Percentiles rank a stretch among this genome's conserved stretches.
phyloP scores from a whole-genome alignment of 352 stramenopile species.

The Pythium apleroticum region DNA sequence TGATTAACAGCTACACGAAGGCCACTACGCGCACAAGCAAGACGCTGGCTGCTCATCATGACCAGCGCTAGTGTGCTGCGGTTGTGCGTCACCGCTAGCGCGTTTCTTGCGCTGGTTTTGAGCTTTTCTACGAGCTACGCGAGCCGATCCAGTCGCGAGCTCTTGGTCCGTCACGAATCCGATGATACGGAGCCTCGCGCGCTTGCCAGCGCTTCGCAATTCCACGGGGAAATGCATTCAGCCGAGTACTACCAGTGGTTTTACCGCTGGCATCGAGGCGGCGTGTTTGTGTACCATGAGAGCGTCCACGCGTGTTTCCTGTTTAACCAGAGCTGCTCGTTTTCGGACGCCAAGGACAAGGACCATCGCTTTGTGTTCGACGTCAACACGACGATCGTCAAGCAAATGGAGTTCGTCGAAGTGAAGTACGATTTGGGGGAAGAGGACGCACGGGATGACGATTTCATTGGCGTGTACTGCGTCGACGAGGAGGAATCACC shows the following conservation, averaged over 20 bases:
- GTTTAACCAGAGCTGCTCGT: conserved; percentile 24
- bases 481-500: conserved; percentile 30
- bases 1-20: neutral
- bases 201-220: conserved; percentile 1
- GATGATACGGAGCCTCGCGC: conserved; percentile 1
- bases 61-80: neutral
- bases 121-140: neutral
- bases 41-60: neutral
- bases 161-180: neutral
- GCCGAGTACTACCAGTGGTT: conserved; percentile 21
- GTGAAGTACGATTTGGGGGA: conserved; percentile 24
- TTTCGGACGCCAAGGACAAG: conserved; percentile 17
- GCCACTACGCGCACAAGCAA: neutral
- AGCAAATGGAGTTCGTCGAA: conserved; percentile 28
- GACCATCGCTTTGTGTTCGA: conserved; percentile 7
- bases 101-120: conserved; percentile 7
- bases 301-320: conserved; percentile 30
- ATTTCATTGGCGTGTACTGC: conserved; percentile 44
- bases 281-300: conserved; percentile 37
- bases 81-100: neutral
- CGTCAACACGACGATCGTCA: conserved; percentile 40
- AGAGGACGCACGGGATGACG: conserved; percentile 7
- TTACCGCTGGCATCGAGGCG: conserved; percentile 39
- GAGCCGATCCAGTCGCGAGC: neutral
- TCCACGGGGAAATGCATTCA: conserved; percentile 3